Conservation (phyloP, 106 monocot genomes). For the Apostasia ramifera region DNA sequence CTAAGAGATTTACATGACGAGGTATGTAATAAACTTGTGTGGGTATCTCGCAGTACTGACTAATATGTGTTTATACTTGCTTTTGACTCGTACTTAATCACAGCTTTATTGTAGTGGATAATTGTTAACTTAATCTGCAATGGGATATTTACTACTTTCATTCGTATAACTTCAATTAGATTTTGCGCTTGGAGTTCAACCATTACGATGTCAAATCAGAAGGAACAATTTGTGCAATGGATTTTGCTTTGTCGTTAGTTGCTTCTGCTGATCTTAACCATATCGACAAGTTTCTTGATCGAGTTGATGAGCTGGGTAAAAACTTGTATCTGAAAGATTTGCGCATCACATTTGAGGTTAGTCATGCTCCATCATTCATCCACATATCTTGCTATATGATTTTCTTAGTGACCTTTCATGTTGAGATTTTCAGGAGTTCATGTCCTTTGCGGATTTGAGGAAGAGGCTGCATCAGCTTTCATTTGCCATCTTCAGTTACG, state of each 20-base stretch:
- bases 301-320: slow-evolving; percentile 56
- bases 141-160: too few species aligned
- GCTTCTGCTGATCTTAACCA: slow-evolving; percentile 77
- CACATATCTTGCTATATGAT: background rate
- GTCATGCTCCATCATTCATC: background rate
- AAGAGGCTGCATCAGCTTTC: slow-evolving; percentile 46
- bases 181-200: slow-evolving; percentile 72
- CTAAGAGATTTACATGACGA: slow-evolving; percentile 74
- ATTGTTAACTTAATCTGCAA: too few species aligned
- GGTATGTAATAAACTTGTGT: slow-evolving; percentile 22
- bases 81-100: too few species aligned
- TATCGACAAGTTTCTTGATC: slow-evolving; percentile 75
- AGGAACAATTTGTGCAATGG: slow-evolving; percentile 72
- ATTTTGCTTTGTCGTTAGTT: slow-evolving; percentile 95
- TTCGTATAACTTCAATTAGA: slow-evolving; percentile 24
- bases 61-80: too few species aligned
- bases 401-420: background rate
- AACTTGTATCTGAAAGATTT: slow-evolving; percentile 38
- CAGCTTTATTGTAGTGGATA: too few species aligned
- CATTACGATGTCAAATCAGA: slow-evolving; percentile 78
- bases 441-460: slow-evolving; percentile 73
- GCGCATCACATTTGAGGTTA: slow-evolving; percentile 77
- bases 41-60: background rate
- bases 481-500: slow-evolving; percentile 69
- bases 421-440: slow-evolving; percentile 67